Percentiles rank a stretch among this genome's conserved stretches.
These are phyloP conservation scores for Wickerhamomyces sp. DNA, from an alignment of 1,139 yeast species.

Conservation along the genomic window DNA sequence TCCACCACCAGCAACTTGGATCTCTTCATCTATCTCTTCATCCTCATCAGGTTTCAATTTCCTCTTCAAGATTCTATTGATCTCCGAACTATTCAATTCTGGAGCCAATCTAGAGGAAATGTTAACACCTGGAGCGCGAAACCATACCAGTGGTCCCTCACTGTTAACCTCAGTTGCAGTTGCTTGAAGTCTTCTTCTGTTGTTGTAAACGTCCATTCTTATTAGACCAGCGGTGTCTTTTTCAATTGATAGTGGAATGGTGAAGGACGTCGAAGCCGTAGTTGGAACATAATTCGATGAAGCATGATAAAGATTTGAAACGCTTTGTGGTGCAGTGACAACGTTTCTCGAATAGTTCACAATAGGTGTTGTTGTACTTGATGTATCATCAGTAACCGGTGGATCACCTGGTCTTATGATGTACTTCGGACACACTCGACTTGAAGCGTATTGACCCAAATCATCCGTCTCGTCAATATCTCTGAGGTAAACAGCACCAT, in stretches of 20 bases:
- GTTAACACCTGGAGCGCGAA: conserved; percentile 70
- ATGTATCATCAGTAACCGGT: conserved; percentile 13
- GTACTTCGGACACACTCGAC: conserved; percentile 61
- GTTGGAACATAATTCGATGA: conserved; percentile 21
- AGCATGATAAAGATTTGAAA: conserved; percentile 19
- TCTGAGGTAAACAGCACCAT: conserved; percentile 84
- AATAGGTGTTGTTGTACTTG: conserved; percentile 8
- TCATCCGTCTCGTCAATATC: conserved; percentile 75
- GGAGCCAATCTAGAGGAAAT: conserved; percentile 44
- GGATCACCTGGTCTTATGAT: conserved; percentile 38
- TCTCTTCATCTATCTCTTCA: conserved; percentile 13
- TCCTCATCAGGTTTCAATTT: conserved; percentile 12
- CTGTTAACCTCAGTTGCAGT: conserved; percentile 12
- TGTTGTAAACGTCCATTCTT: conserved; percentile 25
- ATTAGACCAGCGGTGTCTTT: conserved; percentile 19
- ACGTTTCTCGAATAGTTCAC: conserved; percentile 16
- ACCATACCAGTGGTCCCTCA: conserved; percentile 62
- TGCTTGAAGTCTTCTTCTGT: conserved; percentile 23
- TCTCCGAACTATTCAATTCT: conserved; percentile 10
- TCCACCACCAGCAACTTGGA: conserved; percentile 20
- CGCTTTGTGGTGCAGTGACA: conserved; percentile 15
- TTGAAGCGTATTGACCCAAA: conserved; percentile 63
- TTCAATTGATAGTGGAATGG: conserved; percentile 16
- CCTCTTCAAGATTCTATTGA: conserved; percentile 12
- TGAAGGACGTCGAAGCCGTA: conserved; percentile 22